Conservation (phyloP, 2,329 filamentous ascomycete species). For the Stachybotrys chartarum region DNA sequence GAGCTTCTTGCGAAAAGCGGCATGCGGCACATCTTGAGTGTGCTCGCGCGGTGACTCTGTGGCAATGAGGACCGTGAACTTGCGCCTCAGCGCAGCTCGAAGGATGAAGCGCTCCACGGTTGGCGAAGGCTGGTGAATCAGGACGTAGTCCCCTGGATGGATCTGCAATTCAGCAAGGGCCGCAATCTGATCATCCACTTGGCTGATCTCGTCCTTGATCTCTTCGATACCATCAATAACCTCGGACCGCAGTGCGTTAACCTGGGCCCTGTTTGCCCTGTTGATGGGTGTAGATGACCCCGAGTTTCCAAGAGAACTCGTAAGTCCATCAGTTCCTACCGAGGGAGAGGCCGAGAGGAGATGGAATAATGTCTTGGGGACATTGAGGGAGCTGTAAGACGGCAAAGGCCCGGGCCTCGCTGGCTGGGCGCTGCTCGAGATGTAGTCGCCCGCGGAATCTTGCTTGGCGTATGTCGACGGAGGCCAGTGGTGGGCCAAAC, state of each 20-base stretch:
- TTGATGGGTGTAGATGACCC: constrained; percentile 43
- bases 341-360: constrained; percentile 68
- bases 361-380: constrained; percentile 77
- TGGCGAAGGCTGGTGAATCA: constrained; percentile 78
- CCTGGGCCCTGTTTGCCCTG: constrained; percentile 32
- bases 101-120: constrained; percentile 87
- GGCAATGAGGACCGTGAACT: constrained; percentile 83
- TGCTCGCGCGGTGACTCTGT: constrained; percentile 46
- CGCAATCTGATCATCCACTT: constrained; percentile 90
- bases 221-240: constrained; percentile 92
- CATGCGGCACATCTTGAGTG: constrained; percentile 32
- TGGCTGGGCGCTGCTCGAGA: constrained; percentile 18
- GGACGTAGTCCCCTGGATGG: constrained; percentile 84
- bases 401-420: constrained; percentile 54
- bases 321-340: constrained; percentile 25
- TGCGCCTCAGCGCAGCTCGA: constrained; percentile 79
- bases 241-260: constrained; percentile 75
- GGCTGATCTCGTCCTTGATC: constrained; percentile 89
- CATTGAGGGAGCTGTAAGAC: constrained; percentile 56
- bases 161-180: constrained; percentile 85
- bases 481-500: constrained; percentile 21
- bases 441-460: constrained; percentile 21
- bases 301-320: constrained; percentile 41
- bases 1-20: constrained; percentile 68
- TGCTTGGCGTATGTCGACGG: constrained; percentile 25